Percentiles rank a stretch among this genome's conserved stretches.
Evolutionary conservation across 805 yeast genomes (phyloP).

Genomic region (Geotrichum ghanense): DNA sequence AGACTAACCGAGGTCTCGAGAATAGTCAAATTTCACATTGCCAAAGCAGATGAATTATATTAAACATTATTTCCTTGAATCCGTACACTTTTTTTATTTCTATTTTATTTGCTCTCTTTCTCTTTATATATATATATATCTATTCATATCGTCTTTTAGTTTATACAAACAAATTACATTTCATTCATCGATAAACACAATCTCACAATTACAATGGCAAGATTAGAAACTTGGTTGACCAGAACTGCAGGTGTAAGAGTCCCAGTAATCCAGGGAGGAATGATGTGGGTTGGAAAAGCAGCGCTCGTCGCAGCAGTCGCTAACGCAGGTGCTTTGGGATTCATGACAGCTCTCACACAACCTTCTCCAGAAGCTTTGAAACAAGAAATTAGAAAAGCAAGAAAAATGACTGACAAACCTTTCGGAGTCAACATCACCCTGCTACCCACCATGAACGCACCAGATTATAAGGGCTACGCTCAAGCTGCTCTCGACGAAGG

Average conservation of each 20-base stretch:
- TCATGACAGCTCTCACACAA: slow-evolving; percentile 22
- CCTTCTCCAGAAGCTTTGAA: slow-evolving; percentile 22
- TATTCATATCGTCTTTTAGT: too few relatives aligned
- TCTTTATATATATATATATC: too few relatives aligned
- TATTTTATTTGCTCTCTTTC: too few relatives aligned
- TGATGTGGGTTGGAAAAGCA: slow-evolving; percentile 22
- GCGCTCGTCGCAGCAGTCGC: slow-evolving; percentile 25
- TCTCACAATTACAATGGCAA: slow-evolving; percentile 7
- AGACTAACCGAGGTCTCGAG: too few relatives aligned
- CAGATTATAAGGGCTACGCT: slow-evolving; percentile 22
- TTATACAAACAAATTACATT: too few relatives aligned
- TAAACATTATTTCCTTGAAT: too few relatives aligned
- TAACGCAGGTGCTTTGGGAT: slow-evolving; percentile 24
- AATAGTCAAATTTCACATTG: too few relatives aligned
- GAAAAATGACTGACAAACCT: slow-evolving; percentile 17
- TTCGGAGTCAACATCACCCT: slow-evolving; percentile 26
- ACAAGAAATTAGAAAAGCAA: slow-evolving; percentile 18
- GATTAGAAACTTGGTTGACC: slow-evolving; percentile 23
- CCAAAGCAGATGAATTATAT: too few relatives aligned
- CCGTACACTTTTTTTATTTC: too few relatives aligned
- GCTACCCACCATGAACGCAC: slow-evolving; percentile 23
- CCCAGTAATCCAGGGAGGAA: slow-evolving; percentile 23
- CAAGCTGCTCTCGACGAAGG: slow-evolving; percentile 25
- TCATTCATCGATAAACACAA: too few relatives aligned
- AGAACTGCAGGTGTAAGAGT: slow-evolving; percentile 20